Evolutionary conservation across 2,329 filamentous ascomycete species (phyloP).

Genomic region (Beauveria medogensis): DNA sequence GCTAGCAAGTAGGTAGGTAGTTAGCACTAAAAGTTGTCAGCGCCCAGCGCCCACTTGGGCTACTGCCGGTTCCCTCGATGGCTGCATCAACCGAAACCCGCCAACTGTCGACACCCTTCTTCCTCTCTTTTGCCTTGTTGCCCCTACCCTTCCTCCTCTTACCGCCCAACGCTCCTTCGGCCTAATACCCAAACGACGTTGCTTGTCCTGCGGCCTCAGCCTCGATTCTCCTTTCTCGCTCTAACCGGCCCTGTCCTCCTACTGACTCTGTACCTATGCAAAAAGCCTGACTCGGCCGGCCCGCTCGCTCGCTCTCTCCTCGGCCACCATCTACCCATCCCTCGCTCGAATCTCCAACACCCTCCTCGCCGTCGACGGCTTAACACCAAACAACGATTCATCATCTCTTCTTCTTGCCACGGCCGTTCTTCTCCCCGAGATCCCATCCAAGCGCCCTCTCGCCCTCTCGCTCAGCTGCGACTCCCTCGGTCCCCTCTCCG

Average conservation of each 20-base stretch:
- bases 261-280: slow-evolving; percentile 3
- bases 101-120: neutral
- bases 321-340: neutral
- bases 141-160: neutral
- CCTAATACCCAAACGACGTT: neutral
- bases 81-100: neutral
- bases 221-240: neutral
- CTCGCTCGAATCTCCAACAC: neutral
- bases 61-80: slow-evolving; percentile 1
- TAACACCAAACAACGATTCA: neutral
- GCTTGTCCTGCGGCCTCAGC: neutral
- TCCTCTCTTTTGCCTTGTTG: neutral
- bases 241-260: neutral
- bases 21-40: neutral
- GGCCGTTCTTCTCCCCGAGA: neutral
- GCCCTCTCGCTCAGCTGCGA: neutral
- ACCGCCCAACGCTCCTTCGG: slow-evolving; percentile 3
- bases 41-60: neutral
- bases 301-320: slow-evolving; percentile 3
- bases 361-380: neutral
- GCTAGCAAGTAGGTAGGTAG: neutral
- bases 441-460: neutral
- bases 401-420: neutral
- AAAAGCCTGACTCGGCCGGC: slow-evolving; percentile 10
- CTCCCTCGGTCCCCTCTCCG: neutral